A percentile compares a stretch with the other conserved stretches of the same genome.
Conservation (phyloP, 2,329 filamentous ascomycete species). For the Alternaria incomplexa region DNA sequence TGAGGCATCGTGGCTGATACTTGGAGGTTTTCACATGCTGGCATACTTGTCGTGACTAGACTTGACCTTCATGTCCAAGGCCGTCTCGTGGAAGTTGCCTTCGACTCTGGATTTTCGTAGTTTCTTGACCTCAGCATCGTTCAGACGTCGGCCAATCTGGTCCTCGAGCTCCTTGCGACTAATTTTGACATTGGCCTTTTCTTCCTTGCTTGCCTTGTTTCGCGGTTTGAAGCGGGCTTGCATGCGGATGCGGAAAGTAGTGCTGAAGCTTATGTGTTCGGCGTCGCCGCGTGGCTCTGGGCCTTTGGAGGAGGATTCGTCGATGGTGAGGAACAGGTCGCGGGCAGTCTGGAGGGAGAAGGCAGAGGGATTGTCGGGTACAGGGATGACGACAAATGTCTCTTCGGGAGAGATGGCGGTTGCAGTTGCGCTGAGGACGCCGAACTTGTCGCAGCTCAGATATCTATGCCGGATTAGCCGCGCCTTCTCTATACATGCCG, state of each 20-base stretch:
- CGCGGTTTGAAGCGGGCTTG: conserved; percentile 92
- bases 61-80: conserved; percentile 88
- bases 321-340: conserved; percentile 72
- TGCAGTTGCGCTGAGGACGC: conserved; percentile 74
- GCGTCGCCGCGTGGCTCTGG: conserved; percentile 80
- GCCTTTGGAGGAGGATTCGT: conserved; percentile 43
- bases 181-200: conserved; percentile 84
- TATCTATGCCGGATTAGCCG: conserved; percentile 62
- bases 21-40: conserved; percentile 18
- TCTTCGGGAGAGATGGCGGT: conserved; percentile 86
- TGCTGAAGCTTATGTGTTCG: conserved; percentile 69
- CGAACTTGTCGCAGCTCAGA: conserved; percentile 83
- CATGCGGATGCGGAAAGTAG: conserved; percentile 84
- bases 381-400: conserved; percentile 72
- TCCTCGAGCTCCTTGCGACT: conserved; percentile 84
- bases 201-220: conserved; percentile 78
- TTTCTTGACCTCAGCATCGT: conserved; percentile 84
- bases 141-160: conserved; percentile 74
- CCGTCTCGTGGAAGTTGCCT: conserved; percentile 85
- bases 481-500: background rate
- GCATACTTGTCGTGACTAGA: conserved; percentile 67
- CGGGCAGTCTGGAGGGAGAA: conserved; percentile 77
- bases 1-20: background rate
- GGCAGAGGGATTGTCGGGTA: conserved; percentile 68
- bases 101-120: conserved; percentile 84